Evolutionary conservation across 345 rosid species (phyloP).

Genomic region (Hirschfeldia incana): DNA sequence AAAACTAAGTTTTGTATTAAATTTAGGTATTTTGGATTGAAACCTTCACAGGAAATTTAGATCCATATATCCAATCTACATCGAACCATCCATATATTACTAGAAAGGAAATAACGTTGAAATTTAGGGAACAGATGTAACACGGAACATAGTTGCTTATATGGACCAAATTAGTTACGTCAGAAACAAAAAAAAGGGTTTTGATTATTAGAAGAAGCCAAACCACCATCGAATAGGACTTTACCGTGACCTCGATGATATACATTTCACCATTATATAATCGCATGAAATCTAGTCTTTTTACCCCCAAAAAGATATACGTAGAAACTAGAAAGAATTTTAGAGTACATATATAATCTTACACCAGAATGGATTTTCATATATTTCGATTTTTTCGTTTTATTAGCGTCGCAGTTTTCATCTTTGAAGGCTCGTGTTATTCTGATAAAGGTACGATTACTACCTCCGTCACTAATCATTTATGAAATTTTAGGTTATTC

Average conservation of each 20-base stretch:
- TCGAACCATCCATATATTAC: not conserved
- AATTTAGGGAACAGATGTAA: not conserved
- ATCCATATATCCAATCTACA: not conserved
- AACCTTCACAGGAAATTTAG: not conserved
- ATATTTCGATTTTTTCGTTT: not conserved
- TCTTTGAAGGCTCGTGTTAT: slow-evolving; percentile 25
- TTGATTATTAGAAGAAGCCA: not conserved
- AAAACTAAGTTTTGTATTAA: too few species aligned
- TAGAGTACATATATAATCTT: not conserved
- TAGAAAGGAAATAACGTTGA: not conserved
- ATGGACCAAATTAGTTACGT: not conserved
- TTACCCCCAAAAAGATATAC: not conserved
- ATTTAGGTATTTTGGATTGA: too few species aligned
- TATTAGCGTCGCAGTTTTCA: slow-evolving; percentile 2
- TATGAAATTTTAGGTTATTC: not conserved
- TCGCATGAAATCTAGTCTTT: not conserved
- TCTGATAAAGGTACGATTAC: slow-evolving; percentile 14
- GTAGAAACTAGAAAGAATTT: not conserved
- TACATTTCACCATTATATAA: not conserved
- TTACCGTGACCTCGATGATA: slow-evolving; percentile 18
- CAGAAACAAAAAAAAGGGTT: not conserved
- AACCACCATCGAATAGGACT: slow-evolving; percentile 2
- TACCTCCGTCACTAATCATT: not conserved
- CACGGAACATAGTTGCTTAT: not conserved
- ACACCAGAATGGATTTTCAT: not conserved